These are phyloP conservation scores for Polyplosphaeria fusca DNA, from an alignment of 495 filamentous ascomycete species.

Conservation along the genomic window DNA sequence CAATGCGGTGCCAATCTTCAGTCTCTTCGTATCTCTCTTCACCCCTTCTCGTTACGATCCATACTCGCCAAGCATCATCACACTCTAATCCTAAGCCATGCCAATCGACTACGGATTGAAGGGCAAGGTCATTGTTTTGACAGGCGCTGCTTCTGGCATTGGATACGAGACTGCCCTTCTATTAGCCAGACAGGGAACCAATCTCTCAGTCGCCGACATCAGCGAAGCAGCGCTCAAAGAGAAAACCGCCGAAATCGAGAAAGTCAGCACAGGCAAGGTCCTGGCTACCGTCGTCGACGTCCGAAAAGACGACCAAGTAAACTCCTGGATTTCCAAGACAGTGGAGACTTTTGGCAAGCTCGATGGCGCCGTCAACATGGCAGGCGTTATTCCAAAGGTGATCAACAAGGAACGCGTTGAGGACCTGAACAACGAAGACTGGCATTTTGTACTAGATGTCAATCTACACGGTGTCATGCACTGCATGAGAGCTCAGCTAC, in stretches of 20 bases:
- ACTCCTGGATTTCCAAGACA: slow-evolving; percentile 26
- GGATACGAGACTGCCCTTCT: slow-evolving; percentile 19
- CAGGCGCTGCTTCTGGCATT: slow-evolving; percentile 32
- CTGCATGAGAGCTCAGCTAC: slow-evolving; percentile 33
- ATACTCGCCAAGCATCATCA: no score
- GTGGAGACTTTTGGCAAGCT: slow-evolving; percentile 41
- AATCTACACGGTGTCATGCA: slow-evolving; percentile 41
- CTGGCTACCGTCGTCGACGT: slow-evolving; percentile 25
- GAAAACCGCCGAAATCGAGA: slow-evolving; percentile 20
- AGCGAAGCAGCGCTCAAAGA: slow-evolving; percentile 9
- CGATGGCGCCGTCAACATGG: slow-evolving; percentile 61
- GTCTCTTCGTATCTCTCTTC: no score
- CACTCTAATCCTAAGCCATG: no score
- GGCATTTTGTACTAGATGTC: slow-evolving; percentile 40
- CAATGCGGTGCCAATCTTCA: no score
- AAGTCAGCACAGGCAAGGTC: slow-evolving; percentile 18
- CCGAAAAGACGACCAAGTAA: slow-evolving; percentile 12
- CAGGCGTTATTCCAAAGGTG: slow-evolving; percentile 48
- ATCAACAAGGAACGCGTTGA: slow-evolving; percentile 37
- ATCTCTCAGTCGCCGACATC: slow-evolving; percentile 32
- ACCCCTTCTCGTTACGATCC: no score
- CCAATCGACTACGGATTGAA: slow-evolving; percentile 23
- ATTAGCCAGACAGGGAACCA: slow-evolving; percentile 14
- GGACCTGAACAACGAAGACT: slow-evolving; percentile 40
- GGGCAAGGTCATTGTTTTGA: slow-evolving; percentile 29